Evolutionary conservation across 257 asterid genomes (phyloP).

Genomic region (Ophiorrhiza pumila): DNA sequence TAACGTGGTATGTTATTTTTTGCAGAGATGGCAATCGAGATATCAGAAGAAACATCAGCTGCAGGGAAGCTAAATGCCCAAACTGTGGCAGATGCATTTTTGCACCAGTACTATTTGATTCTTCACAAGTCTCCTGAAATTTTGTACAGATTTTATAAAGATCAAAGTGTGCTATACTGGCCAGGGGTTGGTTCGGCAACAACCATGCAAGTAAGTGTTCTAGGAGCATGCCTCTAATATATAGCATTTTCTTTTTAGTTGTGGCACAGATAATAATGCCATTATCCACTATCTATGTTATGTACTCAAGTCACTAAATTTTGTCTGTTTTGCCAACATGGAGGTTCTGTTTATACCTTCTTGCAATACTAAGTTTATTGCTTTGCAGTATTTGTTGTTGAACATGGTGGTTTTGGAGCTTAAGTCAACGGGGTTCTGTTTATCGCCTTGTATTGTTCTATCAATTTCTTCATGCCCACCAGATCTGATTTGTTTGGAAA

Average conservation of each 20-base stretch:
- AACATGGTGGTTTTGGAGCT: neutral
- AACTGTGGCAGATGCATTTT: constrained; percentile 36
- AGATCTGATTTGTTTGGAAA: neutral
- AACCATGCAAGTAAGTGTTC: constrained; percentile 36
- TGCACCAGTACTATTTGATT: constrained; percentile 34
- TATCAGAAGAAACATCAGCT: constrained; percentile 1
- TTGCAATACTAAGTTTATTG: neutral
- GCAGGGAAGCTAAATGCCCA: constrained; percentile 15
- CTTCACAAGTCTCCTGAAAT: constrained; percentile 33
- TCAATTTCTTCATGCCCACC: neutral
- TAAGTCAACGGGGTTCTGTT: no score
- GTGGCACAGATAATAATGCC: neutral
- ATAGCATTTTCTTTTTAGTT: neutral
- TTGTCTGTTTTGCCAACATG: neutral
- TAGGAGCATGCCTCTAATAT: neutral
- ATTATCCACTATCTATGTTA: neutral
- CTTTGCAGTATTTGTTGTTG: neutral
- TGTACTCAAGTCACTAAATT: neutral
- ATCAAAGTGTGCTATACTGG: constrained; percentile 44
- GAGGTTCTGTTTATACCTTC: neutral
- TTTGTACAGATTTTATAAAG: constrained; percentile 45
- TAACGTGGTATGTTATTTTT: neutral
- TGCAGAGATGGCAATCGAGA: constrained; percentile 42
- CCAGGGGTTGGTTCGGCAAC: constrained; percentile 33
- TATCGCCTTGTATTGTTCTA: no score